These are phyloP conservation scores for Leccinum obscurum DNA, from an alignment of 768 basidiomycete genomes.

Conservation along the genomic window DNA sequence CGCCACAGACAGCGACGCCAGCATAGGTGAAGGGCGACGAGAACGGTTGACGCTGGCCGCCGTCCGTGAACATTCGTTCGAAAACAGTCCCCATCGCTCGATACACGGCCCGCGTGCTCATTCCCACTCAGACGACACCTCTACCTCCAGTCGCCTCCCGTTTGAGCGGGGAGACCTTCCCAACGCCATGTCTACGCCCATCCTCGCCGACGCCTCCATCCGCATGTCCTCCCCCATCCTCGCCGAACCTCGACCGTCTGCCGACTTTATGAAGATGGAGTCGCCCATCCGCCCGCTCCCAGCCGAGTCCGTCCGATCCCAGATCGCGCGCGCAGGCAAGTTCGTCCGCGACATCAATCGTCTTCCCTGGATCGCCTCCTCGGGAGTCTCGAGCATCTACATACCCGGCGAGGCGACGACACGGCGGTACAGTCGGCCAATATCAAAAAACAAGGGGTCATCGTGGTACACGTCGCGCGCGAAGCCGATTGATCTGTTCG, in stretches of 20 bases:
- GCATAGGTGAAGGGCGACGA: conserved; percentile 23
- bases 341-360: conserved; percentile 40
- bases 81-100: conserved; percentile 15
- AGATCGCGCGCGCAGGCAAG: conserved; percentile 37
- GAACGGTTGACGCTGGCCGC: conserved; percentile 28
- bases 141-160: conserved; percentile 25
- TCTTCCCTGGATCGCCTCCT: conserved; percentile 49
- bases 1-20: conserved; percentile 21
- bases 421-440: conserved; percentile 31
- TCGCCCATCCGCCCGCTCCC: conserved; percentile 41
- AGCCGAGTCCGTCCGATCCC: conserved; percentile 35
- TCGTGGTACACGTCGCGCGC: conserved; percentile 33
- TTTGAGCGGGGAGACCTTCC: conserved; percentile 28
- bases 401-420: conserved; percentile 38
- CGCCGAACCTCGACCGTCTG: conserved; percentile 41
- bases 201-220: conserved; percentile 27
- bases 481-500: conserved; percentile 30
- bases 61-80: conserved; percentile 25
- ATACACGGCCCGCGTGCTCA: conserved; percentile 13
- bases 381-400: conserved; percentile 49
- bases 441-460: conserved; percentile 26
- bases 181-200: conserved; percentile 32
- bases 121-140: conserved; percentile 25
- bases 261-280: conserved; percentile 53
- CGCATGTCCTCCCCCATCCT: conserved; percentile 38